Evolutionary conservation across 441 rosid genomes (phyloP), one percentile per base, ranked within the genome.

Genomic region (Populus hybrid): DNA sequence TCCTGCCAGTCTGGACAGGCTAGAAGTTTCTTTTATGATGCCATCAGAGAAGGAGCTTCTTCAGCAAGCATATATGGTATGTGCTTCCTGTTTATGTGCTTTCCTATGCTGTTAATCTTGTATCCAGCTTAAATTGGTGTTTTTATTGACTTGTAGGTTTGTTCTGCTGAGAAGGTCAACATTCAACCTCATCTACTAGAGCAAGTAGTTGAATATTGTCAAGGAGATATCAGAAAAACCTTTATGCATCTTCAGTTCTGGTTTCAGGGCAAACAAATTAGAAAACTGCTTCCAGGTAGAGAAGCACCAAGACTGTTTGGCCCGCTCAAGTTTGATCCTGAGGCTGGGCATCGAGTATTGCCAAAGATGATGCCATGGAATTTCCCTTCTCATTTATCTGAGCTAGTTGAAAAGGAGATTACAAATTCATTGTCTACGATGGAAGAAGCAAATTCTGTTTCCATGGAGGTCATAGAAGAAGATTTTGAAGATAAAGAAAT

Each of bases 201-300:
- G 88, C 85, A 87, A 76, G 79, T 94, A 69, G 78, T 89, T 79
- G 83, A 78, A 79, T 80, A 67, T 78, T 89, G 89, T 86, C 87
- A 84, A 69, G 85, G 94, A 75, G 98, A 97, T 91, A 92, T 90
- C 72, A 87, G 97, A 78, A 94, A 88, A 88, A 83, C 92, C 65
- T 85, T 94, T 67, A 85, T 89, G 93, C 96, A 93, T 79, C 88
- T 91, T 78, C 98, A 94, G 76, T 93, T 94, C 87, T 94, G 98
- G 99, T 91, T 90, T 87, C 97, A 88, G 90, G 89, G 91, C 72
- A 84, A 86, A 80, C 83, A 75, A 81, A 35, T 70, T 77, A 72
- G 65, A 69, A 83, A 87, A 95, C 71, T 83, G 70, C 73, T 57
- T 46, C 57, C 91, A 95, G 98, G 79, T 83, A 81, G 75, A 70